Percentiles rank a stretch among this genome's conserved stretches.
Conservation (phyloP, 2,329 filamentous ascomycete genomes). For the Neonectria faginata region DNA sequence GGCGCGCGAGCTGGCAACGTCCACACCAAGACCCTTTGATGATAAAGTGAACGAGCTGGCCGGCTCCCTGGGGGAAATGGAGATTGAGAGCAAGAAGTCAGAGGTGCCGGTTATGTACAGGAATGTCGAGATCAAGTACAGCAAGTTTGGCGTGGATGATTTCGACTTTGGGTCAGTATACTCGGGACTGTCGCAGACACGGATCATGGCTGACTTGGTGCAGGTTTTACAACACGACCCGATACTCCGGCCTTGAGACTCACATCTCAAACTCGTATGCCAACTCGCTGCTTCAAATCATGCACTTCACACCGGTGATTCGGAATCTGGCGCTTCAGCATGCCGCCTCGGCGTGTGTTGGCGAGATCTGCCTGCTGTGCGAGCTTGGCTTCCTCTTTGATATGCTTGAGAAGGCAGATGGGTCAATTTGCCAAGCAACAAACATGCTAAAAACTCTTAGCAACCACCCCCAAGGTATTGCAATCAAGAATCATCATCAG, state of each 20-base stretch:
- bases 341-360: slow-evolving; percentile 84
- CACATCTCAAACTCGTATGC: slow-evolving; percentile 98
- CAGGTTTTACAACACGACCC: slow-evolving; percentile 94
- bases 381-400: slow-evolving; percentile 96
- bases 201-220: slow-evolving; percentile 31
- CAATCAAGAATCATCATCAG: neutral
- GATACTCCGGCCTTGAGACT: slow-evolving; percentile 91
- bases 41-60: slow-evolving; percentile 67
- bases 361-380: slow-evolving; percentile 87
- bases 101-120: slow-evolving; percentile 91
- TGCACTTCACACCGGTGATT: slow-evolving; percentile 89
- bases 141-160: slow-evolving; percentile 98
- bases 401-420: slow-evolving; percentile 96
- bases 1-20: slow-evolving; percentile 73
- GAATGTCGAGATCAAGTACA: slow-evolving; percentile 98
- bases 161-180: slow-evolving; percentile 87
- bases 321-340: slow-evolving; percentile 91
- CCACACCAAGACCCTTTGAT: slow-evolving; percentile 55
- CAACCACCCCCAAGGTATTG: slow-evolving; percentile 78
- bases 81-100: slow-evolving; percentile 79
- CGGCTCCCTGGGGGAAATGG: slow-evolving; percentile 74
- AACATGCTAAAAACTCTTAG: slow-evolving; percentile 93
- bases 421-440: slow-evolving; percentile 94
- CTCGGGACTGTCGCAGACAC: slow-evolving; percentile 3
- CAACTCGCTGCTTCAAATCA: slow-evolving; percentile 89